phyloP scores from a whole-genome alignment of 2,329 filamentous ascomycete species.

The Pyrenochaeta sp. region DNA sequence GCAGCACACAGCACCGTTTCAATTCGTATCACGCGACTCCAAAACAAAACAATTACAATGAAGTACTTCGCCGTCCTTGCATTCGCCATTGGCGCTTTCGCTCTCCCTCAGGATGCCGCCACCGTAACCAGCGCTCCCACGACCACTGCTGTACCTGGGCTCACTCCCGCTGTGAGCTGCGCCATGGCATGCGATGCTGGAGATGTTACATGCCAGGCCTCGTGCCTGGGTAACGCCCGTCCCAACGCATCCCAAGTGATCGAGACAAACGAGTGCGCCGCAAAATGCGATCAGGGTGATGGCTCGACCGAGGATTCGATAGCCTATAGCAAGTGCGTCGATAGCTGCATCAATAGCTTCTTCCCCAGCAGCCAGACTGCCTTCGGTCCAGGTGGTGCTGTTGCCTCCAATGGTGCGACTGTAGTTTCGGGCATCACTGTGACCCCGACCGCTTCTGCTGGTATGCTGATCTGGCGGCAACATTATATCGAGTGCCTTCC shows the following conservation, averaged over 20 bases:
- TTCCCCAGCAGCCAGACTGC: slow-evolving; percentile 55
- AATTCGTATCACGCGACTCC: slow-evolving; percentile 11
- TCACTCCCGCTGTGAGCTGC: slow-evolving; percentile 46
- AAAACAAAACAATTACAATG: slow-evolving; percentile 43
- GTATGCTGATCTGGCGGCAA: slow-evolving; percentile 13
- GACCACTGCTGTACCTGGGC: slow-evolving; percentile 35
- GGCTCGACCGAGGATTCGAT: slow-evolving; percentile 57
- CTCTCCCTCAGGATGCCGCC: slow-evolving; percentile 51
- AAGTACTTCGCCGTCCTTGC: slow-evolving; percentile 57
- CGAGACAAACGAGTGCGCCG: slow-evolving; percentile 61
- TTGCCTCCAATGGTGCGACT: slow-evolving; percentile 30
- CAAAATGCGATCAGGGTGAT: slow-evolving; percentile 62
- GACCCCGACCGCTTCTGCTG: slow-evolving; percentile 23
- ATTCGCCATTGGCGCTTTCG: slow-evolving; percentile 56
- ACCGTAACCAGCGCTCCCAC: slow-evolving; percentile 47
- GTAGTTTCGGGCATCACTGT: slow-evolving; percentile 20
- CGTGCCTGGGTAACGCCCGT: slow-evolving; percentile 61
- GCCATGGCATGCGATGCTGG: slow-evolving; percentile 48
- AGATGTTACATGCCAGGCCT: slow-evolving; percentile 62
- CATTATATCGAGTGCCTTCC: neutral
- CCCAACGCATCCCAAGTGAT: slow-evolving; percentile 60
- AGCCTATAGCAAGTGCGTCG: slow-evolving; percentile 58
- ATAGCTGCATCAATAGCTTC: slow-evolving; percentile 58
- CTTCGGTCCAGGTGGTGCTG: slow-evolving; percentile 27
- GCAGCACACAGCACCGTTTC: neutral